These are phyloP conservation scores for Geoglossum glabrum DNA, from an alignment of 495 filamentous ascomycete genomes.

Conservation along the genomic window DNA sequence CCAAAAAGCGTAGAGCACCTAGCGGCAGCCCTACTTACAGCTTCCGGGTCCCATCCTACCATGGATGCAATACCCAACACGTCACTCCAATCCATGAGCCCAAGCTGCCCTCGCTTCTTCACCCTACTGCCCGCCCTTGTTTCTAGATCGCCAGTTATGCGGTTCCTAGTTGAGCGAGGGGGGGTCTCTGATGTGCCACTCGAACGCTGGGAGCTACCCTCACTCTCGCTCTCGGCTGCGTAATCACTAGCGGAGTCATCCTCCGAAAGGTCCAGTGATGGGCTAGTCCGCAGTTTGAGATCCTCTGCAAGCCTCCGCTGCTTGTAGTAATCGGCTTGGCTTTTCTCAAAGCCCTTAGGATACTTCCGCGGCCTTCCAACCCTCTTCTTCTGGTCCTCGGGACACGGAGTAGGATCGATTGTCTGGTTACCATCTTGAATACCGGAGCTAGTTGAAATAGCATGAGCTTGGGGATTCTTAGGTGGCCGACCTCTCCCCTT, in stretches of 20 bases:
- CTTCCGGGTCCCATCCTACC: constrained; percentile 38
- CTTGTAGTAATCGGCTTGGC: background rate
- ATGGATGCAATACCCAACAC: constrained; percentile 55
- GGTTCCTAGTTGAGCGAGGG: background rate
- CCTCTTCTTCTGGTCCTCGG: background rate
- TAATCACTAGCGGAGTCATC: background rate
- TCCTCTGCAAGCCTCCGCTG: background rate
- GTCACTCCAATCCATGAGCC: constrained; percentile 60
- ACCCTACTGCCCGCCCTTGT: background rate
- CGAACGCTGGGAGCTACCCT: background rate
- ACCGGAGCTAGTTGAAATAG: background rate
- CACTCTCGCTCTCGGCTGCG: background rate
- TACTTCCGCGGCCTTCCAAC: background rate
- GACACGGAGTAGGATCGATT: background rate
- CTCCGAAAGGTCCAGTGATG: background rate
- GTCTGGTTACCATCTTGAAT: background rate
- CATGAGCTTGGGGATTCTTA: background rate
- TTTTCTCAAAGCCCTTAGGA: background rate
- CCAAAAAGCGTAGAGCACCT: constrained; percentile 53
- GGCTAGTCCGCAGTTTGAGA: background rate
- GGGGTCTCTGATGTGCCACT: background rate
- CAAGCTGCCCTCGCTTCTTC: constrained; percentile 15
- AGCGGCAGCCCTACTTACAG: constrained; percentile 41
- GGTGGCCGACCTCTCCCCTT: background rate
- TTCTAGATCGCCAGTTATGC: background rate